Evolutionary conservation across 306 rosid species (phyloP).

Genomic region (Fagus sylvatica): DNA sequence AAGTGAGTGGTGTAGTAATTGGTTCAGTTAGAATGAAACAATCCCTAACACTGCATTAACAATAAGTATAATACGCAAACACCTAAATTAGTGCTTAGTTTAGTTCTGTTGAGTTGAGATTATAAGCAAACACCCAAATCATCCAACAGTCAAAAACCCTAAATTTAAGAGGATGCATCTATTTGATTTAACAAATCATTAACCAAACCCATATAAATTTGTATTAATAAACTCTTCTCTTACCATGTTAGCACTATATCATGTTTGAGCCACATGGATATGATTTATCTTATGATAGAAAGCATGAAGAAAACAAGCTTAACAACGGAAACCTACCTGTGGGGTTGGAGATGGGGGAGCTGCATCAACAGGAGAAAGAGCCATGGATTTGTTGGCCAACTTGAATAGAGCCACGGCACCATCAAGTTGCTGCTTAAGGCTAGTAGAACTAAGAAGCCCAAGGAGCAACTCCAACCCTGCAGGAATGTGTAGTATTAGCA

Average conservation of each 20-base stretch:
- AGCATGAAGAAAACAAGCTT: conserved; percentile 8
- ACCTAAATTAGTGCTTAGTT: not conserved
- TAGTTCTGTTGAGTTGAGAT: not conserved
- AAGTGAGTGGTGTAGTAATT: not conserved
- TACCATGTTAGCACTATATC: not conserved
- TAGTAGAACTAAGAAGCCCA: conserved; percentile 74
- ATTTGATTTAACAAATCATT: not conserved
- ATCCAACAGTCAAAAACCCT: not conserved
- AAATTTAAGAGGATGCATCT: not conserved
- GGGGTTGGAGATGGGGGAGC: conserved; percentile 98
- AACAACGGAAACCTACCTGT: conserved; percentile 53
- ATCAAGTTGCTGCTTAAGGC: conserved; percentile 83
- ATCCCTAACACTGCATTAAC: no score
- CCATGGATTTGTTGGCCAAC: conserved; percentile 76
- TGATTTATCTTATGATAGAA: not conserved
- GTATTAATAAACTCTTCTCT: not conserved
- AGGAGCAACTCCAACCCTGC: conserved; percentile 92
- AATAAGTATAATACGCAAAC: not conserved
- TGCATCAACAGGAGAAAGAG: conserved; percentile 85
- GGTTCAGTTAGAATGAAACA: not conserved
- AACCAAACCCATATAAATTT: not conserved
- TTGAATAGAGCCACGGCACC: conserved; percentile 89
- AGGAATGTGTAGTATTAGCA: conserved; percentile 22
- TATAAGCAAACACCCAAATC: not conserved
- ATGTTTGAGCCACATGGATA: not conserved